phyloP scores from a whole-genome alignment of 1,284 basidiomycete genomes.

The Lentinula novae-zelandiae region DNA sequence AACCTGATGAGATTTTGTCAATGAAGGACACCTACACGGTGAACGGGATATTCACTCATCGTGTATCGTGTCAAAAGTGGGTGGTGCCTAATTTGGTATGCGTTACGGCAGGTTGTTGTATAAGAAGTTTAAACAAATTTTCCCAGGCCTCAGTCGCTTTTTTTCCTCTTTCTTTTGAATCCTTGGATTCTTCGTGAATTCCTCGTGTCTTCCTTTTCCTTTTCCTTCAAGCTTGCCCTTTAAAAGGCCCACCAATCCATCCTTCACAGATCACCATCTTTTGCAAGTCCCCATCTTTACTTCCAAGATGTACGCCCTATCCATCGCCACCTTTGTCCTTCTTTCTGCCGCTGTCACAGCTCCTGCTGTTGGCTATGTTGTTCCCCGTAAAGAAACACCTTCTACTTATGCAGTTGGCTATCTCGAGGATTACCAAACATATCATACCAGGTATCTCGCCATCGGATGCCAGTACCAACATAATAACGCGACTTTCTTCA shows the following conservation, averaged over 20 bases:
- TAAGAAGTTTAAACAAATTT: not conserved
- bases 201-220: constrained; percentile 18
- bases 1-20: constrained; percentile 29
- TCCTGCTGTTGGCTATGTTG: constrained; percentile 36
- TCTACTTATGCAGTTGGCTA: constrained; percentile 37
- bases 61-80: not conserved
- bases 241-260: constrained; percentile 9
- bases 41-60: not conserved
- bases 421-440: constrained; percentile 57
- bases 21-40: too few species aligned
- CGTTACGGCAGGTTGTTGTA: not conserved
- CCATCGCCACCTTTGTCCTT: constrained; percentile 47
- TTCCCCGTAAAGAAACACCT: constrained; percentile 43
- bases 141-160: not conserved
- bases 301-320: constrained; percentile 41
- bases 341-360: constrained; percentile 38
- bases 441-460: constrained; percentile 63
- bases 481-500: constrained; percentile 68
- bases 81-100: not conserved
- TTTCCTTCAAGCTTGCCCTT: constrained; percentile 20
- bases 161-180: constrained; percentile 14
- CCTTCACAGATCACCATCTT: not conserved
- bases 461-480: constrained; percentile 49
- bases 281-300: constrained; percentile 18
- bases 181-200: constrained; percentile 15